A percentile compares a stretch with the other conserved stretches of the same genome.
phyloP scores from a whole-genome alignment of 495 filamentous ascomycete species.

The Schizothecium vesticola region DNA sequence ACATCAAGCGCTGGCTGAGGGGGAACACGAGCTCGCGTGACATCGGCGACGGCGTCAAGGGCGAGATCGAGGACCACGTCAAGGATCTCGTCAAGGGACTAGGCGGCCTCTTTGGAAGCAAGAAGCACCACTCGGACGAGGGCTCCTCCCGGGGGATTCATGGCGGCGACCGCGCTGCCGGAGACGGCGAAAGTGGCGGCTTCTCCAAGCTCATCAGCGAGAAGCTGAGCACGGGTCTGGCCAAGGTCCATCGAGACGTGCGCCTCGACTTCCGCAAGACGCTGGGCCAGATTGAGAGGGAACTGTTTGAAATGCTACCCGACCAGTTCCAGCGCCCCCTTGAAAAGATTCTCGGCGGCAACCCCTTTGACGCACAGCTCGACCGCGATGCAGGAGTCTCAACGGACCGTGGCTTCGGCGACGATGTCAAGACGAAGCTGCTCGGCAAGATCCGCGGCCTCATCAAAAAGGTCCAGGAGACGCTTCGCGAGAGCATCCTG shows the following conservation, averaged over 20 bases:
- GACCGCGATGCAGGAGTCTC: slow-evolving; percentile 20
- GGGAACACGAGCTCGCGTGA: slow-evolving; percentile 32
- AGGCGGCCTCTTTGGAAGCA: slow-evolving; percentile 28
- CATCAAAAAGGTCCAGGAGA: slow-evolving; percentile 31
- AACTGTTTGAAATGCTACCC: slow-evolving; percentile 32
- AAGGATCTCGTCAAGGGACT: slow-evolving; percentile 34
- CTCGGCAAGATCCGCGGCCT: slow-evolving; percentile 30
- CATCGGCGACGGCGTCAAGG: slow-evolving; percentile 31
- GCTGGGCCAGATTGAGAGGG: slow-evolving; percentile 30
- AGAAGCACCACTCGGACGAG: slow-evolving; percentile 15
- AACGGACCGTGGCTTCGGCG: slow-evolving; percentile 25
- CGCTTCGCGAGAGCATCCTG: slow-evolving; percentile 30
- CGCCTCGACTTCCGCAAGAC: slow-evolving; percentile 33
- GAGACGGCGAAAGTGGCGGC: slow-evolving; percentile 16
- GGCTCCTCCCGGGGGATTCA: slow-evolving; percentile 18
- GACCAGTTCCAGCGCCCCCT: slow-evolving; percentile 29
- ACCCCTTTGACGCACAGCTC: slow-evolving; percentile 32
- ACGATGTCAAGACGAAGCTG: slow-evolving; percentile 32
- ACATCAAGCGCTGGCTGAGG: slow-evolving; percentile 32
- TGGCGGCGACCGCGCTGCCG: slow-evolving; percentile 14
- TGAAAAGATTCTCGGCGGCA: slow-evolving; percentile 34
- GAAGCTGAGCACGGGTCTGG: slow-evolving; percentile 31
- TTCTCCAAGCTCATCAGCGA: slow-evolving; percentile 35
- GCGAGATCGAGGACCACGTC: slow-evolving; percentile 33
- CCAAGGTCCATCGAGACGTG: slow-evolving; percentile 30